Base-by-base conservation (phyloP, 345 rosid genomes). In the Zanthoxylum bungeanum region DNA sequence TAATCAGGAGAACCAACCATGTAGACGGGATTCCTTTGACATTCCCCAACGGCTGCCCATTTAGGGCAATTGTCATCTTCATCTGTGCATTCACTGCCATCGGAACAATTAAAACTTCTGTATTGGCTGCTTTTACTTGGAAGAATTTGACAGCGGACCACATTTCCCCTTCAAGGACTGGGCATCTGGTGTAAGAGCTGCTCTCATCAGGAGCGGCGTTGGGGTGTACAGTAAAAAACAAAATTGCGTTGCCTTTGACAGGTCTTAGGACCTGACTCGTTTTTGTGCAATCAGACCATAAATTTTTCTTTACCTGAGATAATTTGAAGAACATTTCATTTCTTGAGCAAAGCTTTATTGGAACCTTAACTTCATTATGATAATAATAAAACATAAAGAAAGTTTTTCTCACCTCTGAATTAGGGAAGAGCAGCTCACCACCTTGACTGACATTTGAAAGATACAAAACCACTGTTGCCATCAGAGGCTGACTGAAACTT, bases 1-100 rank as follows among this genome's bases (percentile, higher is more conserved):
- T 95, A 91, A 80, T 92, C 98, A 24, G 93, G 89, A 49, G 98
- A 85, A 59, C 99, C 98, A 39, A 85, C 69, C 99, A 95, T 92
- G 81, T 77, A 95, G 22, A 95, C 83, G 10, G 97, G 93, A 72
- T 95, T 95, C 75, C 76, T 92, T 76, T 83, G 80, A 79, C 98
- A 92, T 73, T 95, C 98, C 0, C 98, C 98, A 3, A 55, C 61
- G 40, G 88, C 86, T 60, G 98, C 99, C 97, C 99, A 95, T 39
- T 66, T 30, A 7, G 80, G 71, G 71, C 98, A 95, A 69, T 61
- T 84, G 4, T 83, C 86, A 52, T 95, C 97, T 85, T 95, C 96
- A 44, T 92, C 96, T 4, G 75, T 76, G 79, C 99, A 95, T 30
- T 83, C 91, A 8, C 30, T 66, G 52, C 69, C 73, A 59, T 74